A percentile compares a stretch with the other conserved stretches of the same genome.
Conservation (phyloP, 768 basidiomycete species). For the Russula emetica region DNA sequence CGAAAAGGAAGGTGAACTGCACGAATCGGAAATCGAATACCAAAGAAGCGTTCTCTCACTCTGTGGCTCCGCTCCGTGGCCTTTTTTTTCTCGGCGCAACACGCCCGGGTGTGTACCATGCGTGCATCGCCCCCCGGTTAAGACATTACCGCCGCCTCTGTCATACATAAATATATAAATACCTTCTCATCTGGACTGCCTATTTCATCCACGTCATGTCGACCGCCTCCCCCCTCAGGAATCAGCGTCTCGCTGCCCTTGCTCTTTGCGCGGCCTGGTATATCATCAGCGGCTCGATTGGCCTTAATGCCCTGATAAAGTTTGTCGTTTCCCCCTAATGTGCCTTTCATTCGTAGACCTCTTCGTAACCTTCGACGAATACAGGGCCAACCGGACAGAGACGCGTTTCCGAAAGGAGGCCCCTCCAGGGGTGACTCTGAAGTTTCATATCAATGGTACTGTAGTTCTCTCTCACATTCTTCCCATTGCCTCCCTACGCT, state of each 20-base stretch:
- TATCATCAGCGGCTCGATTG: slow-evolving; percentile 32
- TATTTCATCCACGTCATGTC: slow-evolving; percentile 9
- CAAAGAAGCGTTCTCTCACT: slow-evolving; percentile 5
- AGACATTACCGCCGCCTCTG: background rate
- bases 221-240: slow-evolving; percentile 15
- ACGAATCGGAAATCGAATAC: no score
- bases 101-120: background rate
- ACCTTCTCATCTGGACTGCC: background rate
- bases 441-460: slow-evolving; percentile 24
- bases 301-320: slow-evolving; percentile 37
- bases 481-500: slow-evolving; percentile 18
- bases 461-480: slow-evolving; percentile 12
- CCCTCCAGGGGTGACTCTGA: slow-evolving; percentile 21
- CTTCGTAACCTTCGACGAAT: background rate
- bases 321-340: slow-evolving; percentile 16
- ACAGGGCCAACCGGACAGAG: slow-evolving; percentile 22
- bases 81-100: background rate
- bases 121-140: background rate
- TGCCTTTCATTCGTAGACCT: background rate
- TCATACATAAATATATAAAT: slow-evolving; percentile 2
- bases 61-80: background rate
- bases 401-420: slow-evolving; percentile 7
- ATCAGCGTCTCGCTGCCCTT: slow-evolving; percentile 32
- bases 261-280: slow-evolving; percentile 33
- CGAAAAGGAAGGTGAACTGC: slow-evolving; percentile 3